Conservation (phyloP, 1,284 basidiomycete species). For the Microbotryum saponariae region DNA sequence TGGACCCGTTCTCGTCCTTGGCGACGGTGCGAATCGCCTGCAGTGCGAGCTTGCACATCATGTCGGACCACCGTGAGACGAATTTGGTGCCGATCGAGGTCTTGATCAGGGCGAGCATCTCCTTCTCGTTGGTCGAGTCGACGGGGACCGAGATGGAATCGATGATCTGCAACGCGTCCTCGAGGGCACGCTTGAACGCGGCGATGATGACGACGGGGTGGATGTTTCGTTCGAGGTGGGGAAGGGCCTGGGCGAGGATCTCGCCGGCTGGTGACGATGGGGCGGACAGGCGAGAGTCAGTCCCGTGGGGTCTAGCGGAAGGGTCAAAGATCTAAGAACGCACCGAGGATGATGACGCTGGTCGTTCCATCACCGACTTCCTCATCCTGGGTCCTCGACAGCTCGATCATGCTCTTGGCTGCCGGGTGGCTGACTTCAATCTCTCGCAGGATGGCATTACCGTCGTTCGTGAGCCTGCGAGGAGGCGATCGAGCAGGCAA, state of each 20-base stretch:
- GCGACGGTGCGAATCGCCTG: conserved; percentile 73
- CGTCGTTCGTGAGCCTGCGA: conserved; percentile 84
- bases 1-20: conserved; percentile 53
- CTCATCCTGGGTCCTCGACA: conserved; percentile 94
- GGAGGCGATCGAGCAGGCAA: conserved; percentile 7
- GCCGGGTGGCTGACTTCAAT: conserved; percentile 98
- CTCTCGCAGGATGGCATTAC: conserved; percentile 92
- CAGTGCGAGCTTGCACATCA: conserved; percentile 93
- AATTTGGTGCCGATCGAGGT: conserved; percentile 99
- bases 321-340: conserved; percentile 33
- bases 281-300: neutral
- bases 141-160: conserved; percentile 82
- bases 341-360: conserved; percentile 91
- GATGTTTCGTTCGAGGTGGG: conserved; percentile 88
- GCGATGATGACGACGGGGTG: conserved; percentile 99
- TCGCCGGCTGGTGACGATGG: conserved; percentile 65
- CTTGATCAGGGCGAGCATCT: conserved; percentile 96
- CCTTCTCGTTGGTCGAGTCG: conserved; percentile 72
- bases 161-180: conserved; percentile 81
- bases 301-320: neutral
- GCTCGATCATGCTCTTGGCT: conserved; percentile 99
- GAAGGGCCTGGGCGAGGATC: conserved; percentile 89
- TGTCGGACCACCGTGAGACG: conserved; percentile 88
- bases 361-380: conserved; percentile 98
- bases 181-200: conserved; percentile 91